Evolutionary conservation across 1,139 yeast genomes (phyloP).

Genomic region (Protomyces pachydermus): DNA sequence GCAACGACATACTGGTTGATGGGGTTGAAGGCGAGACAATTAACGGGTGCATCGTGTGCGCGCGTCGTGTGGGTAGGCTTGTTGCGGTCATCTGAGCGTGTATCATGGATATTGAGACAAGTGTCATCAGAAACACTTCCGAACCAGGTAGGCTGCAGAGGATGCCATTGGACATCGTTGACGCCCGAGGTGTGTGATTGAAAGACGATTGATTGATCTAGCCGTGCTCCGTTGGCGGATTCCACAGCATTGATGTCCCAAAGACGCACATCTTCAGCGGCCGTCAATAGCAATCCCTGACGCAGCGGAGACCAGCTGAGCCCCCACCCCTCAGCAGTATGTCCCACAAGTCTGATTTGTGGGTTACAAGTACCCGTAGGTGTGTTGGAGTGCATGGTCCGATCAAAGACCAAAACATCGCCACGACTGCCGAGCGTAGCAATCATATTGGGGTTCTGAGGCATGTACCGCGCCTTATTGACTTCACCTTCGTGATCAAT

Average conservation of each 20-base stretch:
- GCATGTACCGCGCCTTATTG: conserved; percentile 78
- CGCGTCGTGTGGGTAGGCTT: conserved; percentile 37
- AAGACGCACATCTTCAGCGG: conserved; percentile 65
- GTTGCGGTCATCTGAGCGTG: conserved; percentile 41
- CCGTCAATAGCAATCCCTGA: conserved; percentile 53
- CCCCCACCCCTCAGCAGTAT: conserved; percentile 63
- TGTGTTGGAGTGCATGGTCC: conserved; percentile 44
- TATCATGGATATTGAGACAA: conserved; percentile 61
- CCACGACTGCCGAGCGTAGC: conserved; percentile 81
- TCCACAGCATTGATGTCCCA: conserved; percentile 54
- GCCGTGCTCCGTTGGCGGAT: conserved; percentile 23
- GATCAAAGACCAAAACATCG: conserved; percentile 61
- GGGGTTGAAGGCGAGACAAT: conserved; percentile 62
- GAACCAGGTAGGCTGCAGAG: conserved; percentile 47
- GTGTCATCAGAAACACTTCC: conserved; percentile 74
- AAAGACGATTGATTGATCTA: conserved; percentile 26
- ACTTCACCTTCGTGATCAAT: conserved; percentile 55
- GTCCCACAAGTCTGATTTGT: conserved; percentile 50
- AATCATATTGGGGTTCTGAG: conserved; percentile 59
- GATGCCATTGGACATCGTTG: conserved; percentile 49
- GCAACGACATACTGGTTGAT: conserved; percentile 54
- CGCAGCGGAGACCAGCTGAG: conserved; percentile 55
- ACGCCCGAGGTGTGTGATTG: conserved; percentile 38
- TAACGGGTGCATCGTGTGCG: conserved; percentile 51
- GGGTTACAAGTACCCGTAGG: conserved; percentile 41